A percentile compares a stretch with the other conserved stretches of the same genome.
These are phyloP conservation scores for Trichoderma gamsii DNA, from an alignment of 495 filamentous ascomycete genomes.

Conservation along the genomic window DNA sequence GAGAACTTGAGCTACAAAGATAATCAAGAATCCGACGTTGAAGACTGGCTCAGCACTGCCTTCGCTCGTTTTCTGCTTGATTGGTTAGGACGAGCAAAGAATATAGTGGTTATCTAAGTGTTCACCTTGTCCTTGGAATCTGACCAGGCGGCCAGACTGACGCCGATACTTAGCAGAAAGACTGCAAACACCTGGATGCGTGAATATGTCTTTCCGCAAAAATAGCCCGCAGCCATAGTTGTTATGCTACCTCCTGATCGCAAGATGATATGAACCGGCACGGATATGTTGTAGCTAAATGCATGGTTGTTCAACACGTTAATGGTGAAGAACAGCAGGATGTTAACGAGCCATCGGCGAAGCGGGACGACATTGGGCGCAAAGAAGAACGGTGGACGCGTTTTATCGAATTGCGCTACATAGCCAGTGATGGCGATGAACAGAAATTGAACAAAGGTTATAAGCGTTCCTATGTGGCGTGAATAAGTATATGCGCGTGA, in stretches of 20 bases:
- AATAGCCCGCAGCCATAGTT: conserved; percentile 77
- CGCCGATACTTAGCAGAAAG: conserved; percentile 73
- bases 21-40: conserved; percentile 70
- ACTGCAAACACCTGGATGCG: conserved; percentile 73
- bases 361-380: conserved; percentile 76
- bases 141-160: conserved; percentile 78
- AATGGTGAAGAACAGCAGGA: conserved; percentile 83
- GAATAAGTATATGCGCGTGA: conserved; percentile 19
- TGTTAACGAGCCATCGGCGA: conserved; percentile 77
- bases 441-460: conserved; percentile 92
- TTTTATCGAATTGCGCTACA: conserved; percentile 59
- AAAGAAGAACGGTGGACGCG: conserved; percentile 58
- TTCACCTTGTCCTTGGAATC: conserved; percentile 76
- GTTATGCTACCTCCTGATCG: conserved; percentile 92
- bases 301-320: conserved; percentile 97
- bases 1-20: conserved; percentile 82
- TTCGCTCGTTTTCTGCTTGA: conserved; percentile 26
- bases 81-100: conserved; percentile 19
- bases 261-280: conserved; percentile 94
- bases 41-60: conserved; percentile 42
- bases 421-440: conserved; percentile 76
- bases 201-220: conserved; percentile 81
- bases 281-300: conserved; percentile 93
- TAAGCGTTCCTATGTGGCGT: conserved; percentile 60
- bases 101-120: conserved; percentile 10